Evolutionary conservation across 2,329 filamentous ascomycete species (phyloP).

Genomic region (Leptographium wingfieldii): DNA sequence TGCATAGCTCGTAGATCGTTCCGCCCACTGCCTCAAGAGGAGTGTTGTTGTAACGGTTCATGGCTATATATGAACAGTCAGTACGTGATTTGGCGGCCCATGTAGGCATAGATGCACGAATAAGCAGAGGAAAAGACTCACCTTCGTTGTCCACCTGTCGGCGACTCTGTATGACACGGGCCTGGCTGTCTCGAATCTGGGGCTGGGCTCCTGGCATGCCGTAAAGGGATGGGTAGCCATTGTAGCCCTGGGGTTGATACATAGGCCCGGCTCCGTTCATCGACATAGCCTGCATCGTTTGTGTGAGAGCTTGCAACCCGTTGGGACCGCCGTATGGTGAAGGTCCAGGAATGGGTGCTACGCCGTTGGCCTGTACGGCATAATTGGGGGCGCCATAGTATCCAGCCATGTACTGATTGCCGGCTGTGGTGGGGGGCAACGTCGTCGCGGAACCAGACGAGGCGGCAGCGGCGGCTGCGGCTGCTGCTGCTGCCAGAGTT

Average conservation of each 20-base stretch:
- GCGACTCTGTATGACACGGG: slow-evolving; percentile 62
- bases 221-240: slow-evolving; percentile 39
- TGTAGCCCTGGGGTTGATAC: slow-evolving; percentile 47
- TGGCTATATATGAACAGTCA: slow-evolving; percentile 23
- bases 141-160: slow-evolving; percentile 64
- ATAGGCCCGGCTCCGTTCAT: slow-evolving; percentile 32
- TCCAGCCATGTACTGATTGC: slow-evolving; percentile 17
- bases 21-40: slow-evolving; percentile 69
- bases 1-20: slow-evolving; percentile 82
- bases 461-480: slow-evolving; percentile 17
- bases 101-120: neutral
- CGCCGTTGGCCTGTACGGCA: slow-evolving; percentile 3
- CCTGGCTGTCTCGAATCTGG: slow-evolving; percentile 58
- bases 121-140: slow-evolving; percentile 20
- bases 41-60: slow-evolving; percentile 73
- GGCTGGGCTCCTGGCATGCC: slow-evolving; percentile 23
- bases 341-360: slow-evolving; percentile 10
- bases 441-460: slow-evolving; percentile 9
- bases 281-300: slow-evolving; percentile 56
- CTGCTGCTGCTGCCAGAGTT: slow-evolving; percentile 14
- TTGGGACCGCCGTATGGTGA: slow-evolving; percentile 25
- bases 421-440: slow-evolving; percentile 11
- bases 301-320: slow-evolving; percentile 47
- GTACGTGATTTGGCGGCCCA: neutral
- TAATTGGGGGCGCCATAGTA: slow-evolving; percentile 17